Evolutionary conservation across 1,139 yeast species (phyloP), one percentile per base, ranked within the genome.

Genomic region (Debaryomyces singareniensis): DNA sequence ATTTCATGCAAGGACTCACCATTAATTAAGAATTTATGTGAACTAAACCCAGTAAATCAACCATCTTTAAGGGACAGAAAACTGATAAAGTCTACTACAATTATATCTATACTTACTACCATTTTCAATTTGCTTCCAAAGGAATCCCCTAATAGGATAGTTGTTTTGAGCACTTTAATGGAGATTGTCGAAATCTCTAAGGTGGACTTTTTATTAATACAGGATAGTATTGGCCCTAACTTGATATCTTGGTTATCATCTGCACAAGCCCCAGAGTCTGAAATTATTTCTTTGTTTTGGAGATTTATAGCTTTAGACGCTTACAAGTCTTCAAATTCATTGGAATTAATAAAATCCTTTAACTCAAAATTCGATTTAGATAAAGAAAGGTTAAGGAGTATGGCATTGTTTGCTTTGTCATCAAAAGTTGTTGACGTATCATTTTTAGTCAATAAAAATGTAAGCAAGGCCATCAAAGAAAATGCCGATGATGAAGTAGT

Each of bases 61-160:
- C 65, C 67, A 27, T 53, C 68, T 21, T 57, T 67, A 44, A 62
- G 71, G 53, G 73, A 68, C 49, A 62, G 72, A 51, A 63, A 56
- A 45, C 55, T 69, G 27, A 61, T 68, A 38, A 66, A 61, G 41
- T 49, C 70, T 18, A 55, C 70, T 33, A 61, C 68, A 29, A 51
- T 68, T 22, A 54, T 68, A 45, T 64, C 71, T 15, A 55, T 58
- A 36, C 55, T 67, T 35, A 63, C 60, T 44, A 62, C 63, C 26
- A 51, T 63, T 29, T 68, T 68, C 61, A 68, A 68, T 53, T 60
- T 65, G 37, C 46, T 67, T 35, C 65, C 69, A 20, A 54, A 44
- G 30, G 38, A 51, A 13, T 60, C 69, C 27, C 34, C 45, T 24
- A 44, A 51, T 30, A 59, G 72, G 49, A 41, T 60, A 23, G 44